Evolutionary conservation across 2,329 filamentous ascomycete species (phyloP).

Genomic region (Trichoderma asperellum): DNA sequence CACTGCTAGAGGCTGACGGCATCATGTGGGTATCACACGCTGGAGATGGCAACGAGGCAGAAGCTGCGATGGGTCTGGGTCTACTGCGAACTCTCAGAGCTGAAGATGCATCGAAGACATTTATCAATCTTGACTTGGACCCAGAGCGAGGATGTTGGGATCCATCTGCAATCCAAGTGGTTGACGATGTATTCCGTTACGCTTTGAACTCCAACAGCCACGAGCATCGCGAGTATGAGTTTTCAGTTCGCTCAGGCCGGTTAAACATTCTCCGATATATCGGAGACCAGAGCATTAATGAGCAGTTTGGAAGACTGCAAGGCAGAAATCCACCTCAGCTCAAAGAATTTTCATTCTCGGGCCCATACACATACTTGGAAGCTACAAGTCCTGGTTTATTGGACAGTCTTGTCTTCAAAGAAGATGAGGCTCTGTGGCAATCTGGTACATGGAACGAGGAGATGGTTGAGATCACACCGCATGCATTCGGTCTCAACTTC

Average conservation of each 20-base stretch:
- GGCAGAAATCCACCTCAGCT: neutral
- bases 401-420: neutral
- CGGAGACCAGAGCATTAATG: neutral
- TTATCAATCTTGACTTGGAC: neutral
- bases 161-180: neutral
- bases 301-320: neutral
- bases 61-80: neutral
- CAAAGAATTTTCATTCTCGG: neutral
- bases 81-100: neutral
- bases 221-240: neutral
- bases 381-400: neutral
- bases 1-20: neutral
- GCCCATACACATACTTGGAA: neutral
- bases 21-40: neutral
- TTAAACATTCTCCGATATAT: neutral
- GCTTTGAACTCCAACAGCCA: neutral
- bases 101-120: neutral
- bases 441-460: neutral
- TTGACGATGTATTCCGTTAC: neutral
- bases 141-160: neutral
- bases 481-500: constrained; percentile 31
- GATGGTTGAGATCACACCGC: constrained; percentile 31
- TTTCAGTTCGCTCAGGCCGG: neutral
- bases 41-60: neutral
- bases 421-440: neutral